Percentiles rank a stretch among this genome's conserved stretches.
Conservation (phyloP, 139 green algal species). For the Chlorella sorokiniana region DNA sequence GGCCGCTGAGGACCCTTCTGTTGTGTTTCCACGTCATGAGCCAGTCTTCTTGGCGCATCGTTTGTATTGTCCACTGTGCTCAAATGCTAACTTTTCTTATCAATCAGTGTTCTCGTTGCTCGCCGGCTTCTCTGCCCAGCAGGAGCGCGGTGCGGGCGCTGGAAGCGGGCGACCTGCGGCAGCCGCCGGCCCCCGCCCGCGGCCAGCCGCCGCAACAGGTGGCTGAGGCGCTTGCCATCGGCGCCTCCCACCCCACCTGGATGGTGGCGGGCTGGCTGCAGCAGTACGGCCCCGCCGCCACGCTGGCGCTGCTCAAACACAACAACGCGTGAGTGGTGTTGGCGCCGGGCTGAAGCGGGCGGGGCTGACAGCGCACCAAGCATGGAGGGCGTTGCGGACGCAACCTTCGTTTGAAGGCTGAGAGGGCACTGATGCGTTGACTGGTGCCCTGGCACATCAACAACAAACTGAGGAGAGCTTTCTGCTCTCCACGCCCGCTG, state of each 20-base stretch:
- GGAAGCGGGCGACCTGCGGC: constrained; percentile 6
- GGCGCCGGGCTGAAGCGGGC: too few relatives aligned
- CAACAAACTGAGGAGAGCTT: too few relatives aligned
- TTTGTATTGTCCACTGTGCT: too few relatives aligned
- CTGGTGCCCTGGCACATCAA: too few relatives aligned
- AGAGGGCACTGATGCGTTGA: too few relatives aligned
- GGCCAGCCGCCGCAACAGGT: background rate
- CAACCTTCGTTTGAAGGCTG: too few relatives aligned
- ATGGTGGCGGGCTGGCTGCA: constrained; percentile 77
- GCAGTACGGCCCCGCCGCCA: constrained; percentile 53
- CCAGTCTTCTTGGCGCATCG: too few relatives aligned
- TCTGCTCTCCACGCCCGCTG: background rate
- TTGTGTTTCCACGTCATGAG: too few relatives aligned
- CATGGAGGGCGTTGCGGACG: too few relatives aligned
- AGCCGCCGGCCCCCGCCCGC: constrained; percentile 9
- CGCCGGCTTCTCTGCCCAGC: background rate
- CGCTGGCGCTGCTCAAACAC: constrained; percentile 60
- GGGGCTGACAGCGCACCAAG: too few relatives aligned
- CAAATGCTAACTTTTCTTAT: too few relatives aligned
- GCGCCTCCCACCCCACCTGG: constrained; percentile 77
- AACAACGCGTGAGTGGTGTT: constrained; percentile 80
- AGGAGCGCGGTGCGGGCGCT: background rate
- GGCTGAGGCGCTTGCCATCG: constrained; percentile 41
- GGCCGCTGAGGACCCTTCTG: too few relatives aligned
- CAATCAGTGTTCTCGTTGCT: background rate